Conservation (phyloP, 169 alveolate genomes). For the Ichthyophthirius multifiliis region DNA sequence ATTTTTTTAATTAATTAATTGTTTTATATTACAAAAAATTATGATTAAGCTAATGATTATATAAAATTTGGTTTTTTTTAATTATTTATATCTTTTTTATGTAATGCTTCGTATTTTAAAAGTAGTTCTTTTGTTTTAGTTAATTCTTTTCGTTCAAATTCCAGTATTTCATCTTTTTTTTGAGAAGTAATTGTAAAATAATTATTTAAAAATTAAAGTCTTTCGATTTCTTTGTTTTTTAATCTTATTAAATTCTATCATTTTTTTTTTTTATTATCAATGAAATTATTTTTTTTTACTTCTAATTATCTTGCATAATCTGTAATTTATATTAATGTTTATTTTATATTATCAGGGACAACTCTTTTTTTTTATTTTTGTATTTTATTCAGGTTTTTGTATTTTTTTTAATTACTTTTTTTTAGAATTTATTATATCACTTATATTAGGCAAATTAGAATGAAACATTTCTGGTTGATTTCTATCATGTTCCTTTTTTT, state of each 20-base stretch:
- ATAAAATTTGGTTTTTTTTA: too few relatives aligned
- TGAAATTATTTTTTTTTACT: background rate
- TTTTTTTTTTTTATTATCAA: background rate
- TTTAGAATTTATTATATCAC: background rate
- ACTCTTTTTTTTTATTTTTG: background rate
- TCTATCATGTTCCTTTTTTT: background rate
- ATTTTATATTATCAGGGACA: background rate
- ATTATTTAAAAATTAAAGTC: slow-evolving; percentile 10
- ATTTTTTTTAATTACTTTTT: background rate
- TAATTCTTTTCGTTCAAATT: background rate
- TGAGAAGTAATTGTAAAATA: background rate
- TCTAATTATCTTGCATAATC: slow-evolving; percentile 9
- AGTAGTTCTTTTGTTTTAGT: background rate
- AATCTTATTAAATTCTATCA: background rate
- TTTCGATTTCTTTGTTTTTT: slow-evolving; percentile 13
- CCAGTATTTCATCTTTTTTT: slow-evolving; percentile 13
- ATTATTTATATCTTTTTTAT: too few relatives aligned
- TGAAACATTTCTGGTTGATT: slow-evolving; percentile 8
- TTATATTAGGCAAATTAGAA: background rate
- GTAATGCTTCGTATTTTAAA: background rate
- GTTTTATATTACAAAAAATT: too few relatives aligned
- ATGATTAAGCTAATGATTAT: too few relatives aligned
- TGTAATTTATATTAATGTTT: background rate
- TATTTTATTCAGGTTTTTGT: background rate
- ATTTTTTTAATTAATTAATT: too few relatives aligned